phyloP scores from a whole-genome alignment of 371 early-diverging fungal species.

The Syncephalastrum sp. region DNA sequence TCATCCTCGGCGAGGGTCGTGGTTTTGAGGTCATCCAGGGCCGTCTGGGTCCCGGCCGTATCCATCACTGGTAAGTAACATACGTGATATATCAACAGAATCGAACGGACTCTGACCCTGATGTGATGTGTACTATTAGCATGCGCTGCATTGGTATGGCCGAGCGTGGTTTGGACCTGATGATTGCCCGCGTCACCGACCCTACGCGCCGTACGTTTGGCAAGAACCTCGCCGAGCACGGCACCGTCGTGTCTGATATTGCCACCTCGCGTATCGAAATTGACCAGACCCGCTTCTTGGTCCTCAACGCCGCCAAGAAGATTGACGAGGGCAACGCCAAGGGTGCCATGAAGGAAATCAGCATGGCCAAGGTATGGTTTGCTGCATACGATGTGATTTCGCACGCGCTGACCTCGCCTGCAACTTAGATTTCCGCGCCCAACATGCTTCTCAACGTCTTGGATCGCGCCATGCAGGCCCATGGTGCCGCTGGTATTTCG shows the following conservation, averaged over 20 bases:
- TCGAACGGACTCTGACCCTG: background rate
- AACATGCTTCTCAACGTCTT: slow-evolving; percentile 69
- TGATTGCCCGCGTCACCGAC: slow-evolving; percentile 84
- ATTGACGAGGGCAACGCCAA: slow-evolving; percentile 89
- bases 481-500: slow-evolving; percentile 89
- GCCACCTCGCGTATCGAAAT: slow-evolving; percentile 87
- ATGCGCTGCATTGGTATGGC: slow-evolving; percentile 96
- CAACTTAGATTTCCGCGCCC: slow-evolving; percentile 66
- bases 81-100: background rate
- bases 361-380: slow-evolving; percentile 84
- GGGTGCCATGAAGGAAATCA: slow-evolving; percentile 88
- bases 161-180: slow-evolving; percentile 86
- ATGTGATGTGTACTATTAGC: slow-evolving; percentile 38
- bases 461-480: slow-evolving; percentile 90
- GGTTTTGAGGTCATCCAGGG: slow-evolving; percentile 98
- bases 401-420: no score
- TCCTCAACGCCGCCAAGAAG: slow-evolving; percentile 85
- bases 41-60: slow-evolving; percentile 88
- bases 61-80: slow-evolving; percentile 60
- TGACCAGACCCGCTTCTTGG: slow-evolving; percentile 87
- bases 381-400: slow-evolving; percentile 1
- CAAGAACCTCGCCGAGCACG: slow-evolving; percentile 77
- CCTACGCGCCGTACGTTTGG: slow-evolving; percentile 86
- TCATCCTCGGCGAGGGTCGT: slow-evolving; percentile 92
- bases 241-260: slow-evolving; percentile 77